A percentile compares a stretch with the other conserved stretches of the same genome.
These are phyloP conservation scores for Diaporthe longicolla DNA, from an alignment of 2,329 filamentous ascomycete genomes.

Conservation along the genomic window DNA sequence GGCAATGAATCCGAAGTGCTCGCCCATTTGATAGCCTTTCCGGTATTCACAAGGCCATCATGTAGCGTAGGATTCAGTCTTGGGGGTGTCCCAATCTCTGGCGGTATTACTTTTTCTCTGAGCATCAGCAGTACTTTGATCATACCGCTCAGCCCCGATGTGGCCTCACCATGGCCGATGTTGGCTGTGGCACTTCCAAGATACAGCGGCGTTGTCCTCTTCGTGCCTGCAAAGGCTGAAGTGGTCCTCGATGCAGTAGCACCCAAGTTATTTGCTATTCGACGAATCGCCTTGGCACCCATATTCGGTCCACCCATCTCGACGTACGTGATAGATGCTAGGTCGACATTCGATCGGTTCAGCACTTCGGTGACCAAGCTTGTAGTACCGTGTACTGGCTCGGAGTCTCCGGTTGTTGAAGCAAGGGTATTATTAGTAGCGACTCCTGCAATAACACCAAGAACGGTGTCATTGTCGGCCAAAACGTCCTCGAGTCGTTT, in stretches of 20 bases:
- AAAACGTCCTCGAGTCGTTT: conserved; percentile 64
- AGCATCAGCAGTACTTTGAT: conserved; percentile 45
- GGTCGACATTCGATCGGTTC: conserved; percentile 79
- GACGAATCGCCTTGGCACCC: conserved; percentile 84
- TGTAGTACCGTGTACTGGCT: conserved; percentile 64
- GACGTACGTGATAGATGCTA: conserved; percentile 83
- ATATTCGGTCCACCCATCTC: conserved; percentile 86
- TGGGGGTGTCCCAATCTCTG: conserved; percentile 44
- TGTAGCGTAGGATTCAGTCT: conserved; percentile 47
- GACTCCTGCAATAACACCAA: conserved; percentile 54
- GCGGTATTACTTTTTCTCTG: conserved; percentile 40
- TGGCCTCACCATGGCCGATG: conserved; percentile 42
- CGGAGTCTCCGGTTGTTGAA: conserved; percentile 75
- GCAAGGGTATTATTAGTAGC: conserved; percentile 74
- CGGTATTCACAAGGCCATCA: not conserved
- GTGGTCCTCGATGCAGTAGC: conserved; percentile 61
- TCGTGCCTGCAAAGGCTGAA: conserved; percentile 52
- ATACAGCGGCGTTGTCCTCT: conserved; percentile 61
- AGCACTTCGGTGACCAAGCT: conserved; percentile 77
- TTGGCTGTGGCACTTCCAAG: conserved; percentile 70
- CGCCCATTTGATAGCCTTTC: not conserved
- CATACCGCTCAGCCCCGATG: conserved; percentile 40
- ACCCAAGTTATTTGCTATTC: conserved; percentile 81
- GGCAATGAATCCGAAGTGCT: no score
- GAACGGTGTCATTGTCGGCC: conserved; percentile 59